A percentile compares a stretch with the other conserved stretches of the same genome.
phyloP scores from a whole-genome alignment of 352 stramenopile species.

The Thalassiosira ordinaria region DNA sequence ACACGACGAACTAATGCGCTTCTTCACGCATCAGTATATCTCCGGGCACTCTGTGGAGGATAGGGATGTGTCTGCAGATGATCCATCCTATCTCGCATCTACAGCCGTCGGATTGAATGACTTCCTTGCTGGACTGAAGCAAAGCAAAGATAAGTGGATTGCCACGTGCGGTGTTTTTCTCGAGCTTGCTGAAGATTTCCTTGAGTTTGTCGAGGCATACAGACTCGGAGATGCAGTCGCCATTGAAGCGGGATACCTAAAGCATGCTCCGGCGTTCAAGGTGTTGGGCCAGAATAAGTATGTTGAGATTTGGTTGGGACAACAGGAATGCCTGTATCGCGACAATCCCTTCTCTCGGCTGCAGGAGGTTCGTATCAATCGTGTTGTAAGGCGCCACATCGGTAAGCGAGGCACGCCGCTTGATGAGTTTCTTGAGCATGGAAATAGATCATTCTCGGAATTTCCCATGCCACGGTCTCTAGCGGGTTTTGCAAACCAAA shows the following conservation, averaged over 20 bases:
- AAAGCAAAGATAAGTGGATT: neutral
- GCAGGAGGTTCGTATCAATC: neutral
- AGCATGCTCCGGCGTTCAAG: neutral
- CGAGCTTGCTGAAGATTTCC: neutral
- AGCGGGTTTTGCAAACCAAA: neutral
- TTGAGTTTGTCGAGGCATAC: constrained; percentile 9
- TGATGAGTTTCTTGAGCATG: constrained; percentile 4
- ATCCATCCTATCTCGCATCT: neutral
- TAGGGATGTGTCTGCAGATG: neutral
- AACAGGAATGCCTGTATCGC: neutral
- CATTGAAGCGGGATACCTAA: neutral
- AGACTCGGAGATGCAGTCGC: neutral
- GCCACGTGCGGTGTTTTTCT: neutral
- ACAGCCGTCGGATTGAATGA: neutral
- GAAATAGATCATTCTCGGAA: constrained; percentile 5
- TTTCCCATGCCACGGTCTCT: constrained; percentile 6
- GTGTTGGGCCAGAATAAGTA: neutral
- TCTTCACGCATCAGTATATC: constrained; percentile 6
- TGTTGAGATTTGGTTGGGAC: neutral
- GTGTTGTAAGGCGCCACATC: neutral
- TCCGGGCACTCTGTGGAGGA: neutral
- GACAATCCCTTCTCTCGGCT: constrained; percentile 3
- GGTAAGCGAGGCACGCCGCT: too few species aligned
- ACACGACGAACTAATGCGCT: neutral
- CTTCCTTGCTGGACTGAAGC: neutral